A percentile compares a stretch with the other conserved stretches of the same genome.
These are phyloP conservation scores for Saccharomycopsis fibuligera DNA, from an alignment of 805 yeast species.

Conservation along the genomic window DNA sequence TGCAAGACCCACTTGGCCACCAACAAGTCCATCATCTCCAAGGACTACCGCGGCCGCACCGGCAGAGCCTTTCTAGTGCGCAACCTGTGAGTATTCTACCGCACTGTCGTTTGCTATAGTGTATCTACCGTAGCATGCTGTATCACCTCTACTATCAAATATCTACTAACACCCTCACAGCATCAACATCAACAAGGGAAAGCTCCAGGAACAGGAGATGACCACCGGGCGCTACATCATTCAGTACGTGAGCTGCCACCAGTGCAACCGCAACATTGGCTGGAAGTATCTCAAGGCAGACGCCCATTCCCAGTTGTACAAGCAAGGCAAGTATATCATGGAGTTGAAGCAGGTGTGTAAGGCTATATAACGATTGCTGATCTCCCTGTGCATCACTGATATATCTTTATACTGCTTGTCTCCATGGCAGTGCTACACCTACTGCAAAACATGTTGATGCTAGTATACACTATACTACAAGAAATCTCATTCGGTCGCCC, in stretches of 20 bases:
- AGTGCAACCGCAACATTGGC: slow-evolving; percentile 49
- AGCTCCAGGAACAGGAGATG: slow-evolving; percentile 38
- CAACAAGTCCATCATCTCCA: slow-evolving; percentile 32
- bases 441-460: too few species aligned
- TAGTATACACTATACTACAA: too few species aligned
- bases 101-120: neutral
- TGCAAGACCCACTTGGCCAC: slow-evolving; percentile 39
- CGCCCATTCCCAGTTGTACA: slow-evolving; percentile 41
- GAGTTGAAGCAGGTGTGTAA: slow-evolving; percentile 31
- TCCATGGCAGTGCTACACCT: too few species aligned
- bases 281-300: slow-evolving; percentile 57
- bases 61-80: slow-evolving; percentile 55
- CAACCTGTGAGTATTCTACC: slow-evolving; percentile 33
- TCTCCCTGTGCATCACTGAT: too few species aligned
- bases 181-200: slow-evolving; percentile 31
- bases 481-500: too few species aligned
- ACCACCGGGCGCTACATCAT: slow-evolving; percentile 54
- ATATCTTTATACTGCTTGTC: too few species aligned
- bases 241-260: slow-evolving; percentile 49
- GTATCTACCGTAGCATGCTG: too few species aligned
- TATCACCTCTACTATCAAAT: too few species aligned
- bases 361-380: too few species aligned
- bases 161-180: slow-evolving; percentile 23
- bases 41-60: slow-evolving; percentile 47
- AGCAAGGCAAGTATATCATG: slow-evolving; percentile 55